Evolutionary conservation across 306 rosid genomes (phyloP), one percentile per base, ranked within the genome.

Genomic region (Pachyrhizus erosus): DNA sequence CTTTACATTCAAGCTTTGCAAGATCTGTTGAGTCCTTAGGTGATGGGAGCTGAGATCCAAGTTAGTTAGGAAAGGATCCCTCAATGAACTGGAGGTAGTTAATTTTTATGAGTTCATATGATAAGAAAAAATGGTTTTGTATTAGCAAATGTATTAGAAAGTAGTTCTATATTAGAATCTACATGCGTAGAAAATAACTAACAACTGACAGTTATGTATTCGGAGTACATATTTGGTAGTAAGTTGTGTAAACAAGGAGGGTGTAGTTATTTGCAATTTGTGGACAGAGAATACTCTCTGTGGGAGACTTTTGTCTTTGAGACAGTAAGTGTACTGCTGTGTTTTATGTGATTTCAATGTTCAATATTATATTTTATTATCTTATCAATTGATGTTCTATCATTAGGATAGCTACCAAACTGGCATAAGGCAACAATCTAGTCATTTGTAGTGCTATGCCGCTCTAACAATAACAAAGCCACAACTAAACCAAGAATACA

Each of bases 361-460:
- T 60, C 39, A 27, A 60, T 23, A 57, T 57, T 23, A 57, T 57
- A 9, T 9, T 23, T 24, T 24, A 12, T 60, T 27, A 58, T 6
- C 27, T 26, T 58, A 5, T 58, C 2, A 24, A 58, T 26, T 51
- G 11, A n/a, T n/a, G 24, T 51, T 51, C 9, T 17, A 51, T 11
- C 18, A 27, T 14, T 68, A 39, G 15, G 39, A 69, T 40, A 11
- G 33, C 70, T 40, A 79, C 60, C 83, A 54, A 54, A 46, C 14
- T 46, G 15, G 6, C 33, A 60, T 5, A 61, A 27, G 62, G 26
- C 45, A 77, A 18, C n/a, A 31, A 13, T 43, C 24, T 24, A 51
- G 62, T 70, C 8, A 52, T 2, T 58, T 60, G 20, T 42, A 69
- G 55, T 34, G 78, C 66, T 71, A 29, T 18, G 68, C 58, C 27